These are phyloP conservation scores for Scalesia atractyloides DNA, from an alignment of 129 eudicot species.

Conservation along the genomic window DNA sequence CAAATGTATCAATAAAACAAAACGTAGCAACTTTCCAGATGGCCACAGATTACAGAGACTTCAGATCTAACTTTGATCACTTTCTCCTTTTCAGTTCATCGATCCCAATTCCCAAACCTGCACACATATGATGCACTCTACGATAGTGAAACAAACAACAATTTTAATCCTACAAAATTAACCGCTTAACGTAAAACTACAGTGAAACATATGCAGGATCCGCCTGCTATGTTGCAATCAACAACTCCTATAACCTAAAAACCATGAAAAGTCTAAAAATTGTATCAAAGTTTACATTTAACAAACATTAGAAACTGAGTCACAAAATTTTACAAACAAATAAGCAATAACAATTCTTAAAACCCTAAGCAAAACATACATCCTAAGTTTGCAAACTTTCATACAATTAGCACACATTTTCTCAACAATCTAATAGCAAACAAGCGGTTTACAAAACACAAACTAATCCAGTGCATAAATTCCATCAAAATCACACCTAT, in stretches of 20 bases:
- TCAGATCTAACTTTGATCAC: slow-evolving; percentile 18
- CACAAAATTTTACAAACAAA: not conserved
- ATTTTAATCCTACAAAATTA: not conserved
- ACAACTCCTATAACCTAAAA: slow-evolving; percentile 23
- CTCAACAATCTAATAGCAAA: slow-evolving; percentile 12
- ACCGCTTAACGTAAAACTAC: not conserved
- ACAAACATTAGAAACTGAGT: not conserved
- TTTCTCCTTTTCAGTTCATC: slow-evolving; percentile 7
- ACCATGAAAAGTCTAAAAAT: not conserved
- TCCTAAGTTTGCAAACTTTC: not conserved
- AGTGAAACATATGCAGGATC: slow-evolving; percentile 8
- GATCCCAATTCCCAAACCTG: not conserved
- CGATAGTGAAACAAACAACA: slow-evolving; percentile 4
- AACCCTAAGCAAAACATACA: slow-evolving; percentile 11
- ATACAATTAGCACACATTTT: not conserved
- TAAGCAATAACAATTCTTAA: not conserved
- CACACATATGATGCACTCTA: slow-evolving; percentile 10
- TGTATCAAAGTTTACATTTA: not conserved
- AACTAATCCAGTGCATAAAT: slow-evolving; percentile 5
- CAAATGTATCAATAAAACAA: not conserved
- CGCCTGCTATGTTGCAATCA: not conserved
- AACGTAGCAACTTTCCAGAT: slow-evolving; percentile 18
- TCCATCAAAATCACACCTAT: slow-evolving; percentile 5
- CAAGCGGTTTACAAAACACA: not conserved
- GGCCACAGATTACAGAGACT: slow-evolving; percentile 6